Conservation (phyloP, 1,139 yeast species). For the Candida pseudocylindracea region DNA sequence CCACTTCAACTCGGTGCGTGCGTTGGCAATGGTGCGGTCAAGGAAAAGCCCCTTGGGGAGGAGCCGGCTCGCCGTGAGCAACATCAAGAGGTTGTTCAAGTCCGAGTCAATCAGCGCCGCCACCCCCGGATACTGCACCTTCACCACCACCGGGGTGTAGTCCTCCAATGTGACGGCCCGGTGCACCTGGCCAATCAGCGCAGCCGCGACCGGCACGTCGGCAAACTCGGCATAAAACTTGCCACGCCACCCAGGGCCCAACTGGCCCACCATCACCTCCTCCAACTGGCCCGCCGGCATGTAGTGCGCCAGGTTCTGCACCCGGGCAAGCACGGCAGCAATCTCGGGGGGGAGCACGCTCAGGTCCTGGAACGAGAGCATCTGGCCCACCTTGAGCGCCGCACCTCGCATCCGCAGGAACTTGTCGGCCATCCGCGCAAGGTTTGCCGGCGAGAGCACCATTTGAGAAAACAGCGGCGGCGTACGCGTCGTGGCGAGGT, state of each 20-base stretch:
- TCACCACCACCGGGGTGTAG: conserved; percentile 71
- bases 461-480: conserved; percentile 21
- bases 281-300: conserved; percentile 91
- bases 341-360: conserved; percentile 69
- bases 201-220: conserved; percentile 89
- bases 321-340: conserved; percentile 57
- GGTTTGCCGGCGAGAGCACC: conserved; percentile 58
- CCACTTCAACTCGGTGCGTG: conserved; percentile 86
- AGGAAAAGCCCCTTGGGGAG: conserved; percentile 84
- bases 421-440: conserved; percentile 72
- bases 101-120: conserved; percentile 86
- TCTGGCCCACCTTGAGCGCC: conserved; percentile 86
- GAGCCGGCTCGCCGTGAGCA: conserved; percentile 68
- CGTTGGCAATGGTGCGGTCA: conserved; percentile 83
- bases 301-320: conserved; percentile 87
- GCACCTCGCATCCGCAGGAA: conserved; percentile 96
- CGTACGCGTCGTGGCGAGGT: conserved; percentile 29
- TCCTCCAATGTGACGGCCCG: conserved; percentile 37
- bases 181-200: conserved; percentile 95
- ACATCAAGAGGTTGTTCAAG: conserved; percentile 58
- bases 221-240: conserved; percentile 51
- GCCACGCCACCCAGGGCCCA: conserved; percentile 64
- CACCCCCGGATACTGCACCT: conserved; percentile 97
- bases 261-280: conserved; percentile 44
- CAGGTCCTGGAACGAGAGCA: conserved; percentile 84